A percentile compares a stretch with the other conserved stretches of the same genome.
These are phyloP conservation scores for Neonectria ditissima DNA, from an alignment of 2,329 filamentous ascomycete genomes.

Conservation along the genomic window DNA sequence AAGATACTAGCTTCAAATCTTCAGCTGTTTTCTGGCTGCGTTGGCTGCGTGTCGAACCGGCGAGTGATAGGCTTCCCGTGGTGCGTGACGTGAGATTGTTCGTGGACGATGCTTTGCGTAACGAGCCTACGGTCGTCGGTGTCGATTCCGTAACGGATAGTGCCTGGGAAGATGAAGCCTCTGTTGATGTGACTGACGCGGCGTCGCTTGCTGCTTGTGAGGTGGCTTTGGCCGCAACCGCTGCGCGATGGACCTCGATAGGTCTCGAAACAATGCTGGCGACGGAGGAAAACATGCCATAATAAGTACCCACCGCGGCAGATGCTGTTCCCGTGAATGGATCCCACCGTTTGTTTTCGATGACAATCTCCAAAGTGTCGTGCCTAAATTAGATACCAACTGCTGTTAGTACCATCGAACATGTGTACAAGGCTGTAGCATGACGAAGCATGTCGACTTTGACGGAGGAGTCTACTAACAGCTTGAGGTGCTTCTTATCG, in stretches of 20 bases:
- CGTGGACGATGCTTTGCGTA: background rate
- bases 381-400: conserved; percentile 5
- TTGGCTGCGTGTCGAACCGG: background rate
- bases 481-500: conserved; percentile 24
- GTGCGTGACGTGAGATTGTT: background rate
- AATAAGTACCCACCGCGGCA: background rate
- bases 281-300: conserved; percentile 13
- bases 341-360: conserved; percentile 33
- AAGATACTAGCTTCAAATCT: background rate
- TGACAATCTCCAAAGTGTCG: conserved; percentile 1
- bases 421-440: background rate
- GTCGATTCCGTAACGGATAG: background rate
- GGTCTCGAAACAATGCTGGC: conserved; percentile 28
- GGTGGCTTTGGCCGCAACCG: background rate
- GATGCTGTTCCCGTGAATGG: conserved; percentile 27
- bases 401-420: no score
- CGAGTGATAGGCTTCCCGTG: background rate
- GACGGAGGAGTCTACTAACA: background rate
- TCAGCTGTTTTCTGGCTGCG: fast-evolving
- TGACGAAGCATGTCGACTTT: background rate
- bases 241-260: conserved; percentile 22
- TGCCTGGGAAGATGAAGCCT: background rate
- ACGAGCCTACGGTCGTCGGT: background rate
- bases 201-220: background rate
- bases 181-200: background rate